Percentiles rank a stretch among this genome's conserved stretches.
phyloP scores from a whole-genome alignment of 2,329 filamentous ascomycete genomes.

The Trematosphaeria pertusa region DNA sequence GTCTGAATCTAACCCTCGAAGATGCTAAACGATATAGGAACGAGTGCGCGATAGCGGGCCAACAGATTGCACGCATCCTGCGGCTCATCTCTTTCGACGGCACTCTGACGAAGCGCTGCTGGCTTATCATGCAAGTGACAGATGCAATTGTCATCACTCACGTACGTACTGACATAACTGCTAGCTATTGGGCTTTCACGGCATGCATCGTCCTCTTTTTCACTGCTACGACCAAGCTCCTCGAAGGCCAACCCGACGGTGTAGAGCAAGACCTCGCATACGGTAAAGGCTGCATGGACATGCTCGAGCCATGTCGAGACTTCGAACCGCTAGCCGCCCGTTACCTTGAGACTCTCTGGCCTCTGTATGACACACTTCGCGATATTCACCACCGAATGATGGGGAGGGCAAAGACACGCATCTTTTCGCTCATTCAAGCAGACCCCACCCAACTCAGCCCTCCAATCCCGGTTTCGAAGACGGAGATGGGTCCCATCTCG shows the following conservation, averaged over 20 bases:
- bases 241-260: conserved; percentile 37
- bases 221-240: conserved; percentile 42
- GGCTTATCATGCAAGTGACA: conserved; percentile 45
- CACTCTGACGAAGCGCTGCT: conserved; percentile 45
- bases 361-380: conserved; percentile 42
- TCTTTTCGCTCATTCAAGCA: conserved; percentile 39
- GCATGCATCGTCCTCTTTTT: conserved; percentile 44
- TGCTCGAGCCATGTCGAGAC: conserved; percentile 39
- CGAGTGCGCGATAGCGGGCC: conserved; percentile 43
- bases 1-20: conserved; percentile 29
- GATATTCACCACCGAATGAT: conserved; percentile 41
- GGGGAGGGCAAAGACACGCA: conserved; percentile 43
- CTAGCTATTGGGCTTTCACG: conserved; percentile 47
- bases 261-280: conserved; percentile 43
- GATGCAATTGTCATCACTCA: background rate
- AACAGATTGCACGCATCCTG: conserved; percentile 45
- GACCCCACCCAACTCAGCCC: conserved; percentile 34
- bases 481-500: conserved; percentile 44
- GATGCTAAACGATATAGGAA: conserved; percentile 38
- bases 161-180: background rate
- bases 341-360: conserved; percentile 43
- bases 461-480: conserved; percentile 36
- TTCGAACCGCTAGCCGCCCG: conserved; percentile 42
- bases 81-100: conserved; percentile 43
- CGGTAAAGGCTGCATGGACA: conserved; percentile 45